Evolutionary conservation across 495 filamentous ascomycete genomes (phyloP), one percentile per base, ranked within the genome.

Genomic region (Hapsidospora chrysogenum): DNA sequence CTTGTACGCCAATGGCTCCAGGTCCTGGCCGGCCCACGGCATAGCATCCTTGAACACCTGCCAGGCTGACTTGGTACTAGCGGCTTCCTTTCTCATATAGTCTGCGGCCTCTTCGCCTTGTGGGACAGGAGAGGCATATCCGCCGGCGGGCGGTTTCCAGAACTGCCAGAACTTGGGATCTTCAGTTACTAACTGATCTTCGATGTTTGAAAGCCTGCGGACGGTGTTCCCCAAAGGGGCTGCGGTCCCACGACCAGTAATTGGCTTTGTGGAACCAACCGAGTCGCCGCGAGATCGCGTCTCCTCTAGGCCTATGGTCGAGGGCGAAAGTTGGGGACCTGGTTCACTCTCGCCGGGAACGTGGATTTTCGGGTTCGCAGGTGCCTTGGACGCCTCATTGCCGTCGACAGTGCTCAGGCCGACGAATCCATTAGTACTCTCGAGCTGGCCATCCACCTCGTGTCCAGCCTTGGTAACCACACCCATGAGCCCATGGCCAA

Each of bases 381-480:
- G 47, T 18, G 39, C 39, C 44, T 22, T 38, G 45, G 14, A 43
- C 42, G n/a, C 36, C n/a, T n/a, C n/a, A n/a, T n/a, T 33, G 4
- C 43, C 45, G 31, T 11, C 30, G 2, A 32, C 25, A 16, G 23
- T 19, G 7, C 39, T 44, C 33, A 67, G 50, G 17, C 57, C 47
- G 28, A 60, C 44, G 35, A 72, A 73, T 3, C 72, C 76, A 20
- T 67, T 63, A 9, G 64, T 72, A 13, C 59, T 63, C 31, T 64
- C 62, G 18, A 81, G 43, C 22, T 66, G 61, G 15, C 46, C 57
- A 31, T 66, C 79, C 9, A 87, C 61, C 21, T 72, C 74, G 11
- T 73, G 67, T 9, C 36, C 36, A 16, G 28, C 49, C 1, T 31
- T 49, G 39, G 48, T 51, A 17, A 57, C 53, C 16, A 57, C 60